Evolutionary conservation across 1,139 yeast genomes (phyloP).

Genomic region (Blastobotrys serpentis): DNA sequence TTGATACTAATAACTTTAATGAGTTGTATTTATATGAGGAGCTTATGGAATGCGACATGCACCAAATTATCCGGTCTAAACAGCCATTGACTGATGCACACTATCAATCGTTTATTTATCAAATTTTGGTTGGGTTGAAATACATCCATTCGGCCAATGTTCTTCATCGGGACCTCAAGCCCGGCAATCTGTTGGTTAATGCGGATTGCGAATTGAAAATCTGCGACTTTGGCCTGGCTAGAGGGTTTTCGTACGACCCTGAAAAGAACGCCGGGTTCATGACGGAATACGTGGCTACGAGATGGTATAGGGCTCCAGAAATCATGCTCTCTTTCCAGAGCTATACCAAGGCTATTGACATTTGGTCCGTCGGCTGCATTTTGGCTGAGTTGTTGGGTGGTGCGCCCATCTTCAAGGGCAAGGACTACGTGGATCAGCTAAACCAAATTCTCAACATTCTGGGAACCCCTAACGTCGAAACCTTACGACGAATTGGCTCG

Average conservation of each 20-base stretch:
- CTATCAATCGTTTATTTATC: slow-evolving; percentile 89
- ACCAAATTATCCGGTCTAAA: slow-evolving; percentile 89
- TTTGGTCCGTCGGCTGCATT: slow-evolving; percentile 98
- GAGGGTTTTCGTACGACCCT: slow-evolving; percentile 86
- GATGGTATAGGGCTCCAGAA: slow-evolving; percentile 99
- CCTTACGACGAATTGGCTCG: slow-evolving; percentile 80
- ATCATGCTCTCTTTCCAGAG: slow-evolving; percentile 91
- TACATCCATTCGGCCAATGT: slow-evolving; percentile 96
- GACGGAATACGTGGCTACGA: slow-evolving; percentile 95
- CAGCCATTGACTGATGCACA: slow-evolving; percentile 95
- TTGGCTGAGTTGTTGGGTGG: slow-evolving; percentile 92
- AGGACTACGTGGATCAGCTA: slow-evolving; percentile 92
- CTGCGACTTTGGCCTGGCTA: slow-evolving; percentile 94
- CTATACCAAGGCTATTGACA: slow-evolving; percentile 91
- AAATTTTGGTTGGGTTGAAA: slow-evolving; percentile 87
- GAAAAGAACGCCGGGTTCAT: slow-evolving; percentile 86
- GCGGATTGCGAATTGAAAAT: slow-evolving; percentile 96
- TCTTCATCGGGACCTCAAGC: slow-evolving; percentile 89
- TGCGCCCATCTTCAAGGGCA: slow-evolving; percentile 88
- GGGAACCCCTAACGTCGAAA: slow-evolving; percentile 89
- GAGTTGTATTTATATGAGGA: slow-evolving; percentile 93
- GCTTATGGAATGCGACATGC: slow-evolving; percentile 97
- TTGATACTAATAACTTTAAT: slow-evolving; percentile 79
- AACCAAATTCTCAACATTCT: slow-evolving; percentile 80
- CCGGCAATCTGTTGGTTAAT: slow-evolving; percentile 87